Percentiles rank a stretch among this genome's conserved stretches.
These are phyloP conservation scores for Rhizoclosmatium sp. DNA, from an alignment of 192 early-diverging fungal species.

Conservation along the genomic window DNA sequence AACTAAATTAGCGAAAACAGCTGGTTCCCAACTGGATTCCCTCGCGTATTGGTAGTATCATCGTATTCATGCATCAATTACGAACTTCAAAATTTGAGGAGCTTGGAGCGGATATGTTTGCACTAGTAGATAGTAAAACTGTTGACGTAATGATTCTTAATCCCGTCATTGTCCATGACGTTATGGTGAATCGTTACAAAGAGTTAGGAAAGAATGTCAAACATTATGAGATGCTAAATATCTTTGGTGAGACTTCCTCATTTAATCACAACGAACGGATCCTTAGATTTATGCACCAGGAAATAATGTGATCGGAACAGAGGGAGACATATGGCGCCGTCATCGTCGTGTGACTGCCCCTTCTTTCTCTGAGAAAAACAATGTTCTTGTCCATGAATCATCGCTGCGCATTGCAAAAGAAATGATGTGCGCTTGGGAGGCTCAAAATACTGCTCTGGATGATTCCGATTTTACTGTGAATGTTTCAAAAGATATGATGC, in stretches of 20 bases:
- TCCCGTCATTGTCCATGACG: neutral
- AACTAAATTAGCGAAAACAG: too few relatives aligned
- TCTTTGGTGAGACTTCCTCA: slow-evolving; percentile 22
- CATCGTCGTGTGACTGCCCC: slow-evolving; percentile 44
- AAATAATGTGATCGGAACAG: slow-evolving; percentile 41
- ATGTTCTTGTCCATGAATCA: slow-evolving; percentile 30
- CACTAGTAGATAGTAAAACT: too few relatives aligned
- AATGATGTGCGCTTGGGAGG: slow-evolving; percentile 35
- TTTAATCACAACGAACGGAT: neutral
- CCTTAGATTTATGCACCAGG: neutral
- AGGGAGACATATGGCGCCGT: slow-evolving; percentile 40
- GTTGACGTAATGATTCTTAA: neutral
- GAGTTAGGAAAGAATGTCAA: slow-evolving; percentile 40
- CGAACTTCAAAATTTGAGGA: too few relatives aligned
- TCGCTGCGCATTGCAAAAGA: slow-evolving; percentile 13
- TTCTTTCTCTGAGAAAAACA: slow-evolving; percentile 42
- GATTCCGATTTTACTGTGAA: neutral
- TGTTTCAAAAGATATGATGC: slow-evolving; percentile 33
- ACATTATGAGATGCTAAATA: slow-evolving; percentile 30
- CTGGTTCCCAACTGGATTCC: too few relatives aligned
- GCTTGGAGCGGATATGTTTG: too few relatives aligned
- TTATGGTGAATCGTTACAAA: slow-evolving; percentile 22
- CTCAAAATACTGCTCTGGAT: neutral
- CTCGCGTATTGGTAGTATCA: too few relatives aligned
- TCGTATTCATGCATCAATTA: too few relatives aligned